Evolutionary conservation across 495 filamentous ascomycete genomes (phyloP), one percentile per base, ranked within the genome.

Genomic region (Lasiosphaeris hirsuta): DNA sequence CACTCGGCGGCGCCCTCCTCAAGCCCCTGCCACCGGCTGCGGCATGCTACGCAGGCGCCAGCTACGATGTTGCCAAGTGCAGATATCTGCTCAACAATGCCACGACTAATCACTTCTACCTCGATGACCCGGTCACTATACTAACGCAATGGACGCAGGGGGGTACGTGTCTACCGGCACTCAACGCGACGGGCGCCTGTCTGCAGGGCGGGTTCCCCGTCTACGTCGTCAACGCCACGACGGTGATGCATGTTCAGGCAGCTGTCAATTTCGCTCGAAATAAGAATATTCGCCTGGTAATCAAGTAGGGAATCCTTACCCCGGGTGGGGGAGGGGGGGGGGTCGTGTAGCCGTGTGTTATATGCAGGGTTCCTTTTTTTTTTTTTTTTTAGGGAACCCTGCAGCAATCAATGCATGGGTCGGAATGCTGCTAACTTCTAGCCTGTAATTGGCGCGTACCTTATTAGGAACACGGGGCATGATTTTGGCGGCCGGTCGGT

Each of bases 401-500:
- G 23, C 23, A 30, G 23, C 23, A 30, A 30, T 30, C 23, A 30
- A 30, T 30, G 23, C 23, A 30, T 5, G 23, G 23, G 5, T 30
- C 23, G 23, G 23, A 30, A 30, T 30, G 23, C 23, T 30, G 23
- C 23, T 30, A 30, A 30, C 5, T 5, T 30, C 23, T n/a, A 30
- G 23, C 23, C 23, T 30, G 23, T 30, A 30, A 30, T 30, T 30
- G 23, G 2, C 23, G 5, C 23, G 68, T 50, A n/a, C n/a, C n/a
- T n/a, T n/a, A n/a, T n/a, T n/a, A 87, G 85, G 69, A 88, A 86
- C 54, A 90, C 86, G 1, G 86, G 86, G 17, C 86, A 90, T 54
- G 85, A 88, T 61, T 86, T 83, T 65, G 68, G 69, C 39, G 84
- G 82, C 33, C 83, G 83, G 57, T 79, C 69, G 4, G 58, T 59